A percentile compares a stretch with the other conserved stretches of the same genome.
phyloP scores from a whole-genome alignment of 768 basidiomycete genomes.

The Phylloporus arenicola region DNA sequence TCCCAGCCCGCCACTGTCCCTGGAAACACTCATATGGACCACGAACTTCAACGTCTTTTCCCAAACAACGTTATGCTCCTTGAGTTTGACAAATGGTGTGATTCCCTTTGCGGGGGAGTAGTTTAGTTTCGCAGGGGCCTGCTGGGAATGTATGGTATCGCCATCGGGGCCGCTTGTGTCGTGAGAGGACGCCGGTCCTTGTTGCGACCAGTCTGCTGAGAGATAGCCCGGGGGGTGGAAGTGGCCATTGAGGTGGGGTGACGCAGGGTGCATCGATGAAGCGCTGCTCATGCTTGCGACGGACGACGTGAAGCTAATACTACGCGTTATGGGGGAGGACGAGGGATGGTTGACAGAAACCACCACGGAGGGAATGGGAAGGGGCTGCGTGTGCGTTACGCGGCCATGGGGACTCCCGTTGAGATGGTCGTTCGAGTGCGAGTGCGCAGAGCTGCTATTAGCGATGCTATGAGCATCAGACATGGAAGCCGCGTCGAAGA shows the following conservation, averaged over 20 bases:
- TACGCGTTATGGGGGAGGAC: conserved; percentile 6
- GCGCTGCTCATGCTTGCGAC: conserved; percentile 16
- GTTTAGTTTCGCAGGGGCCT: not conserved
- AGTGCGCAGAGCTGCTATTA: conserved; percentile 23
- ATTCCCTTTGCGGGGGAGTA: conserved; percentile 49
- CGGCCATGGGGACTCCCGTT: not conserved
- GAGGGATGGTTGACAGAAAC: conserved; percentile 22
- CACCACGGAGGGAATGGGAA: conserved; percentile 24
- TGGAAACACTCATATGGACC: conserved; percentile 57
- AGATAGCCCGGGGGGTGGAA: conserved; percentile 17
- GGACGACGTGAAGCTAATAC: conserved; percentile 21
- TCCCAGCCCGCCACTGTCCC: conserved; percentile 44
- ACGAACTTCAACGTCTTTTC: conserved; percentile 50
- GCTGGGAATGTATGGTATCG: not conserved
- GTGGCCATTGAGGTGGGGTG: conserved; percentile 1
- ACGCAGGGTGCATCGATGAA: conserved; percentile 17
- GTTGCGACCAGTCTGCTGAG: conserved; percentile 25
- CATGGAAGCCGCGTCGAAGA: conserved; percentile 20
- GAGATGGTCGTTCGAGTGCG: conserved; percentile 17
- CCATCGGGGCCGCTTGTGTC: not conserved
- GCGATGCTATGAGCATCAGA: conserved; percentile 27
- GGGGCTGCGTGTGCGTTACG: not conserved
- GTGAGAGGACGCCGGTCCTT: not conserved
- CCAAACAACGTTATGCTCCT: conserved; percentile 64
- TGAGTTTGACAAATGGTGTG: conserved; percentile 54